Percentiles rank a stretch among this genome's conserved stretches.
These are phyloP conservation scores for Citrullus amarus DNA, from an alignment of 306 rosid genomes.

Conservation along the genomic window DNA sequence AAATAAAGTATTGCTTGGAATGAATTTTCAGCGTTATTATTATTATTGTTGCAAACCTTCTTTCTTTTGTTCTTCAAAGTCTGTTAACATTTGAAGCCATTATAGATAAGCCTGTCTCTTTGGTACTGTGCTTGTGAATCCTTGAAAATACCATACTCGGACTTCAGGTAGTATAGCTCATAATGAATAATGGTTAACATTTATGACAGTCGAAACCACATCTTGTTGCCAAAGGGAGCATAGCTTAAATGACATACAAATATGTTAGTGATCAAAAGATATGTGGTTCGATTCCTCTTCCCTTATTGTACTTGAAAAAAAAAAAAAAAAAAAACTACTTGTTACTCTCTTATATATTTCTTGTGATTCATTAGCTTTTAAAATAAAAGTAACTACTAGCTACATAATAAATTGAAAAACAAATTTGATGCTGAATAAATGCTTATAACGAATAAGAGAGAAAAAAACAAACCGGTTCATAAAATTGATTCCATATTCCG, in stretches of 20 bases:
- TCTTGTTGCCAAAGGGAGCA: no score
- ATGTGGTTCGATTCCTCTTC: no score
- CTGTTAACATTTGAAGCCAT: background rate
- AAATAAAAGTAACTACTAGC: no score
- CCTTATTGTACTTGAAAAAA: no score
- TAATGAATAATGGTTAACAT: background rate
- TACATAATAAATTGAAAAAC: no score
- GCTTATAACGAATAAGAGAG: no score
- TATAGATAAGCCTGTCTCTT: background rate
- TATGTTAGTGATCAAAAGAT: no score
- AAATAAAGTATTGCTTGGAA: constrained; percentile 28
- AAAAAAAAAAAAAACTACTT: background rate
- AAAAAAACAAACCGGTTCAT: no score
- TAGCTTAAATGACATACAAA: no score
- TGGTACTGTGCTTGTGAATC: background rate
- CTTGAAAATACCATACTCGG: background rate
- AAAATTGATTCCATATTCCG: no score
- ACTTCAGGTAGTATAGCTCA: background rate
- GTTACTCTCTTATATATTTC: background rate
- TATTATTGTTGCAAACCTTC: background rate
- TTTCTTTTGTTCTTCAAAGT: background rate
- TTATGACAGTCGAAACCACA: background rate
- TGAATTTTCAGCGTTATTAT: background rate
- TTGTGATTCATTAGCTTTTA: background rate
- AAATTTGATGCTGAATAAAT: no score